Evolutionary conservation across 768 basidiomycete genomes (phyloP).

Genomic region (Termitomyces sp.): DNA sequence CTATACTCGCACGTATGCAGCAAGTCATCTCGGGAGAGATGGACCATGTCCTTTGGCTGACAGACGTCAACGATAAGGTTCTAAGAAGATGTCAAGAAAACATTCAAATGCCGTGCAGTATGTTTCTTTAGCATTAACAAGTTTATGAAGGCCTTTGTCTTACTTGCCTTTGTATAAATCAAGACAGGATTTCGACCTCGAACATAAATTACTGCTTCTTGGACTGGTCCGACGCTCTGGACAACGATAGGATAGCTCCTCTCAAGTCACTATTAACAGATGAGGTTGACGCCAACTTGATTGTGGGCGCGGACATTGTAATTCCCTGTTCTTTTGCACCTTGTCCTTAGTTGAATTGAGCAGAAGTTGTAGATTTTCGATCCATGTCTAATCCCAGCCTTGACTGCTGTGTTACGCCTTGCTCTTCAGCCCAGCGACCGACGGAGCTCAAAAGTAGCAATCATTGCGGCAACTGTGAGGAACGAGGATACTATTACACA

Average conservation of each 20-base stretch:
- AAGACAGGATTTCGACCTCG: slow-evolving; percentile 52
- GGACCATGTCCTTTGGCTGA: slow-evolving; percentile 36
- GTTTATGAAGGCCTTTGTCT: neutral
- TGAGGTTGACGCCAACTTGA: slow-evolving; percentile 43
- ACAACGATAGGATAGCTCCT: slow-evolving; percentile 18
- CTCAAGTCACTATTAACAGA: slow-evolving; percentile 30
- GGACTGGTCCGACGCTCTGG: slow-evolving; percentile 64
- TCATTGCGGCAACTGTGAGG: slow-evolving; percentile 52
- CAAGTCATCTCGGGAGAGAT: slow-evolving; percentile 12
- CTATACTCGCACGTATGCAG: slow-evolving; percentile 55
- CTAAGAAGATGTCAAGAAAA: slow-evolving; percentile 57
- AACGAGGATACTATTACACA: slow-evolving; percentile 44
- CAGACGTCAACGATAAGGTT: slow-evolving; percentile 62
- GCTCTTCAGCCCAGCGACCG: slow-evolving; percentile 27
- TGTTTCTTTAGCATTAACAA: slow-evolving; percentile 27
- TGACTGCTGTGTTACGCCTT: slow-evolving; percentile 44
- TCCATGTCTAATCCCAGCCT: slow-evolving; percentile 49
- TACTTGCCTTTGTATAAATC: neutral
- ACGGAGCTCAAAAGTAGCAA: slow-evolving; percentile 18
- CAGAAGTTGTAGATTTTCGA: slow-evolving; percentile 53
- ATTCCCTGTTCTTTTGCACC: slow-evolving; percentile 4
- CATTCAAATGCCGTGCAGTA: slow-evolving; percentile 61
- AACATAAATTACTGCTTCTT: slow-evolving; percentile 38
- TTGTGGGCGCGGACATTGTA: slow-evolving; percentile 70
- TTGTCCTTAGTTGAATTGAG: neutral